These are phyloP conservation scores for Didymosphaeria variabile DNA, from an alignment of 2,329 filamentous ascomycete genomes.

Conservation along the genomic window DNA sequence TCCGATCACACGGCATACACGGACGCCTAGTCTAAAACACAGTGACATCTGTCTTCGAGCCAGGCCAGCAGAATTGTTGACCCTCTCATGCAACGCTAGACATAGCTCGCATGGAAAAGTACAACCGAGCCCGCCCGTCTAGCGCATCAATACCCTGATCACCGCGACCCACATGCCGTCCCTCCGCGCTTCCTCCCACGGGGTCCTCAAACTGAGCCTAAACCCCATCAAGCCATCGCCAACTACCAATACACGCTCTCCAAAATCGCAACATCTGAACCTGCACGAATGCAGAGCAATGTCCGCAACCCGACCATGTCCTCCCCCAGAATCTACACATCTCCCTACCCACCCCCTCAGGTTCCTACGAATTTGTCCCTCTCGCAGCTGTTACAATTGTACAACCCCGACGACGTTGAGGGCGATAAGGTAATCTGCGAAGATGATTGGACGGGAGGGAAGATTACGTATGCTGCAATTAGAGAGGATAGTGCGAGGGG, in stretches of 20 bases:
- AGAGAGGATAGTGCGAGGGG: conserved; percentile 19
- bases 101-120: conserved; percentile 6
- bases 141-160: not conserved
- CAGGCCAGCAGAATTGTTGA: not conserved
- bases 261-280: not conserved
- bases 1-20: not conserved
- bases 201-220: not conserved
- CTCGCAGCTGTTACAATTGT: conserved; percentile 26
- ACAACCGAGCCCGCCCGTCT: not conserved
- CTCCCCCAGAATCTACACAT: conserved; percentile 22
- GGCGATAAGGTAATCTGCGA: conserved; percentile 27
- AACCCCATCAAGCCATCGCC: not conserved
- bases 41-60: not conserved
- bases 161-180: not conserved
- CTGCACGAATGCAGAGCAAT: not conserved
- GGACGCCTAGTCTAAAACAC: not conserved
- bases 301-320: conserved; percentile 12
- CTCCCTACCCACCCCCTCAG: conserved; percentile 25
- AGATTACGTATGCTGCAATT: conserved; percentile 25
- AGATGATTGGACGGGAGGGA: conserved; percentile 30
- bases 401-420: conserved; percentile 29
- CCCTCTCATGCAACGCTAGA: not conserved
- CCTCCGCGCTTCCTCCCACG: not conserved
- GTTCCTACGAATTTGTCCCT: conserved; percentile 26
- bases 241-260: not conserved